Evolutionary conservation across 208 protist species (phyloP).

Genomic region (Spironucleus salmonicida): DNA sequence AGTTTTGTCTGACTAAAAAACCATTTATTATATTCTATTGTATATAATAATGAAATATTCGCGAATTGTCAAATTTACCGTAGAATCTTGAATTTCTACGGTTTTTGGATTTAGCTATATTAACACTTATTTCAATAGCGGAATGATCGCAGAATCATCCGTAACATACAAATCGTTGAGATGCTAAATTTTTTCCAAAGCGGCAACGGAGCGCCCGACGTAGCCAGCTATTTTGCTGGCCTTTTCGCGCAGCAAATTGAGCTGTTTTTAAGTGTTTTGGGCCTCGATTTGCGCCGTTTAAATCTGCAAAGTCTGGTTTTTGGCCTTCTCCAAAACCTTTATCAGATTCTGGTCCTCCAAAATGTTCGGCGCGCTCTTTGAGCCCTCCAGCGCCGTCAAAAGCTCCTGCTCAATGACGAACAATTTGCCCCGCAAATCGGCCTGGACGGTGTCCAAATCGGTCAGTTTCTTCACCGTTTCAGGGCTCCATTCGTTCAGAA

Average conservation of each 20-base stretch:
- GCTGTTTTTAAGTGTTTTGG: slow-evolving; percentile 1
- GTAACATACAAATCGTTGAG: slow-evolving; percentile 3
- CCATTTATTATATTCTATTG: background rate
- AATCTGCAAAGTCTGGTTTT: background rate
- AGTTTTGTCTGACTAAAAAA: background rate
- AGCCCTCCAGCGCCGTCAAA: background rate
- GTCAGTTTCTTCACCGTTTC: background rate
- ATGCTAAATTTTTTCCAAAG: background rate
- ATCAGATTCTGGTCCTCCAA: background rate
- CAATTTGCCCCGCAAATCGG: background rate
- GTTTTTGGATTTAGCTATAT: background rate
- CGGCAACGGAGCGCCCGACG: background rate
- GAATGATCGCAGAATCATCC: background rate
- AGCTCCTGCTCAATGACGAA: background rate
- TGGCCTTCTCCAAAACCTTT: slow-evolving; percentile 1
- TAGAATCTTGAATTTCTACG: background rate
- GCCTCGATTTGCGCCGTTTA: background rate
- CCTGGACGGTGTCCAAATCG: background rate
- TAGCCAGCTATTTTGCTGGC: background rate
- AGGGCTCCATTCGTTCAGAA: slow-evolving; percentile 16
- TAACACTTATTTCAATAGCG: background rate
- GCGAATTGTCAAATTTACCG: background rate
- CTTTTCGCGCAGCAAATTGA: background rate
- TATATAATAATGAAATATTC: background rate
- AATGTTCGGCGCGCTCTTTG: background rate